Evolutionary conservation across 2,329 filamentous ascomycete genomes (phyloP).

Genomic region (Cordyceps farinosa): DNA sequence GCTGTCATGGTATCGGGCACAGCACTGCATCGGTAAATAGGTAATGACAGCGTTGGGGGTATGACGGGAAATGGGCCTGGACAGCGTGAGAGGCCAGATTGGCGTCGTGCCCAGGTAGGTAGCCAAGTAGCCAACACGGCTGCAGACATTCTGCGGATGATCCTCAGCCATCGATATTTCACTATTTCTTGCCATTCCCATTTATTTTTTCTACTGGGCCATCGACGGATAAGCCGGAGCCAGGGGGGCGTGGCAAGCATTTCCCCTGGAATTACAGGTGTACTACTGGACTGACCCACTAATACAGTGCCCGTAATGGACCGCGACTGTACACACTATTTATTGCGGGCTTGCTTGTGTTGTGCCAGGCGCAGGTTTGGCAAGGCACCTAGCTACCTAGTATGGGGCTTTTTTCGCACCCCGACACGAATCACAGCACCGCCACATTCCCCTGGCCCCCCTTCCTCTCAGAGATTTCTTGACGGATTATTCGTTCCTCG

Average conservation of each 20-base stretch:
- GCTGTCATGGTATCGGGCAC: too few relatives aligned
- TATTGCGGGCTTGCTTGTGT: not conserved
- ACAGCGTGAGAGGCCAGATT: too few relatives aligned
- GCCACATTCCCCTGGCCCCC: conserved; percentile 20
- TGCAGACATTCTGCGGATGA: not conserved
- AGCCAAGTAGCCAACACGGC: too few relatives aligned
- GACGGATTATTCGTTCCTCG: not conserved
- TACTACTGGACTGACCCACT: not conserved
- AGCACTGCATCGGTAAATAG: too few relatives aligned
- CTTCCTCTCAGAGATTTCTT: conserved; percentile 15
- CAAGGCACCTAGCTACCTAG: not conserved
- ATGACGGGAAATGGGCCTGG: too few relatives aligned
- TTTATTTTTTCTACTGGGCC: not conserved
- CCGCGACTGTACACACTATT: not conserved
- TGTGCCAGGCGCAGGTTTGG: not conserved
- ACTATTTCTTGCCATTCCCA: not conserved
- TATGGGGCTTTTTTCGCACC: not conserved
- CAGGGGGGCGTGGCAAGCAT: not conserved
- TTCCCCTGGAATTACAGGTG: conserved; percentile 4
- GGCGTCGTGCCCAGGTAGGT: too few relatives aligned
- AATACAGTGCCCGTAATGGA: not conserved
- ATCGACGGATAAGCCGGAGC: conserved; percentile 15
- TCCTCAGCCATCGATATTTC: conserved; percentile 9
- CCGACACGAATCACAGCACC: conserved; percentile 16
- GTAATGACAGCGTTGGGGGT: too few relatives aligned